Percentiles rank a stretch among this genome's conserved stretches.
phyloP scores from a whole-genome alignment of 805 yeast species.

The Yamadazyma scolyti region DNA sequence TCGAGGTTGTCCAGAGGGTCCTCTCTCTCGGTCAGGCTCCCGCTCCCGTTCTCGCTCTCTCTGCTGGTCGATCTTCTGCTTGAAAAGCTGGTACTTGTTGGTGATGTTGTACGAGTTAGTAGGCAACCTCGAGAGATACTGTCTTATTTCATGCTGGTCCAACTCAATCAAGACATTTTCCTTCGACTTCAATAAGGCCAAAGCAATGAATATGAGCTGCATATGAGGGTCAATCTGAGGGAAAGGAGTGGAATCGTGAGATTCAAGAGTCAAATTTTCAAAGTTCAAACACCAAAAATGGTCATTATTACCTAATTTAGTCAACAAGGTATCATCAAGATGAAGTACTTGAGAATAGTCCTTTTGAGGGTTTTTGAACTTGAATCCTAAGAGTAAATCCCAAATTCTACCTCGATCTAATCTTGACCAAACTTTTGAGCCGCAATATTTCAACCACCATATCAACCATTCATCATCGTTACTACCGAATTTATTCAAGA shows the following conservation, averaged over 20 bases:
- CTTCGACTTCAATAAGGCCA: slow-evolving; percentile 77
- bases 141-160: slow-evolving; percentile 86
- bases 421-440: slow-evolving; percentile 79
- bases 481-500: slow-evolving; percentile 51
- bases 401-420: slow-evolving; percentile 83
- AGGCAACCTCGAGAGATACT: slow-evolving; percentile 60
- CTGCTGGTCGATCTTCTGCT: slow-evolving; percentile 15
- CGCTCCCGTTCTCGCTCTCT: slow-evolving; percentile 14
- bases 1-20: background rate
- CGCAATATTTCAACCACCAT: slow-evolving; percentile 94
- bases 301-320: slow-evolving; percentile 56
- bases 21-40: no score
- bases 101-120: slow-evolving; percentile 37
- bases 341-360: slow-evolving; percentile 30
- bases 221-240: slow-evolving; percentile 70
- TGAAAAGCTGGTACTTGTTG: slow-evolving; percentile 32
- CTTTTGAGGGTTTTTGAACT: slow-evolving; percentile 34
- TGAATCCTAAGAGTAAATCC: slow-evolving; percentile 84
- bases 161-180: slow-evolving; percentile 77
- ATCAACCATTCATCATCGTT: slow-evolving; percentile 84
- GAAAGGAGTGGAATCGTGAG: slow-evolving; percentile 34
- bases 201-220: slow-evolving; percentile 68
- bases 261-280: slow-evolving; percentile 5
- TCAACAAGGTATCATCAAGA: slow-evolving; percentile 25
- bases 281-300: slow-evolving; percentile 49